Evolutionary conservation across 2,329 filamentous ascomycete species (phyloP).

Genomic region (Stromatinia cepivora): DNA sequence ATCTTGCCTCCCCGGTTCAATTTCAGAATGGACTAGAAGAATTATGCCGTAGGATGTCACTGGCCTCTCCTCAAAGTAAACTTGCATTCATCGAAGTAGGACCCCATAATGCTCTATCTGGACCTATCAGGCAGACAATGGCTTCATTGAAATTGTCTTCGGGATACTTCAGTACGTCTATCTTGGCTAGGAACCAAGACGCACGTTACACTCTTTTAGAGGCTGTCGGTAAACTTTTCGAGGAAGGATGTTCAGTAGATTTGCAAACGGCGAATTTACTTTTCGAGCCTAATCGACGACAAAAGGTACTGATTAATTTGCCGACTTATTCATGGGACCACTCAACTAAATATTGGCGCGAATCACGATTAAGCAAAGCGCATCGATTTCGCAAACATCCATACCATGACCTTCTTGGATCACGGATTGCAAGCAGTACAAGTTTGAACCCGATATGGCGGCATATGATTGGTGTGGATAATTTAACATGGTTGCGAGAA

Average conservation of each 20-base stretch:
- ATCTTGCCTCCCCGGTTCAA: constrained; percentile 46
- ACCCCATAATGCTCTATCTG: constrained; percentile 28
- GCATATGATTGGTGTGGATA: not conserved
- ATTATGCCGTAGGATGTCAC: not conserved
- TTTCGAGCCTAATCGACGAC: constrained; percentile 27
- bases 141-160: constrained; percentile 42
- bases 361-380: constrained; percentile 50
- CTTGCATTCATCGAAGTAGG: constrained; percentile 26
- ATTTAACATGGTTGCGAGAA: constrained; percentile 39
- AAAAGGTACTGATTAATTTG: constrained; percentile 39
- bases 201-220: constrained; percentile 24
- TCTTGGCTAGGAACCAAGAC: constrained; percentile 22
- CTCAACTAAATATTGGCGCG: constrained; percentile 52
- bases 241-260: constrained; percentile 40
- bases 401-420: constrained; percentile 5
- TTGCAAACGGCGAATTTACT: constrained; percentile 51
- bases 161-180: constrained; percentile 8
- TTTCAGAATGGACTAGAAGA: not conserved
- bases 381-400: constrained; percentile 30
- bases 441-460: not conserved
- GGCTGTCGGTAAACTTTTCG: constrained; percentile 23
- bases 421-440: not conserved
- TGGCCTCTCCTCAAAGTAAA: not conserved
- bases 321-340: constrained; percentile 57
- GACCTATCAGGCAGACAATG: constrained; percentile 31